These are phyloP conservation scores for Trichoderma pleuroti DNA, from an alignment of 2,329 filamentous ascomycete species.

Conservation along the genomic window DNA sequence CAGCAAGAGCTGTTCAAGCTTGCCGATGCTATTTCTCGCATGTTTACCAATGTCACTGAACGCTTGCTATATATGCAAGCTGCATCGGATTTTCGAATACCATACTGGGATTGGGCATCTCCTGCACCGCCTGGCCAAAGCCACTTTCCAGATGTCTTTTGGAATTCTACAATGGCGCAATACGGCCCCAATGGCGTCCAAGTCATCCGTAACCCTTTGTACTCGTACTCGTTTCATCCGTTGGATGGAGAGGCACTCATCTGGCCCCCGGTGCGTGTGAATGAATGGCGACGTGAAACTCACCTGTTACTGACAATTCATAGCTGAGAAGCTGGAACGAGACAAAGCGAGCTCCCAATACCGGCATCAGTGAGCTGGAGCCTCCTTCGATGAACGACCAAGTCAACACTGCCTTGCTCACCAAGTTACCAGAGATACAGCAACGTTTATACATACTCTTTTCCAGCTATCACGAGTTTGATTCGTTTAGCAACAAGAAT, in stretches of 20 bases:
- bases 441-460: constrained; percentile 65
- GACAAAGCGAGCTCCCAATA: constrained; percentile 55
- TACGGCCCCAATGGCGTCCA: constrained; percentile 55
- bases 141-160: constrained; percentile 44
- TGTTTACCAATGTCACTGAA: constrained; percentile 45
- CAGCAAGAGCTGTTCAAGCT: constrained; percentile 38
- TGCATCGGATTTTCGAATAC: constrained; percentile 51
- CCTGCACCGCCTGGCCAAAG: constrained; percentile 46
- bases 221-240: constrained; percentile 58
- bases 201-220: constrained; percentile 59
- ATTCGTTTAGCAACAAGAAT: constrained; percentile 65
- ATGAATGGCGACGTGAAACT: not conserved
- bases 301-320: not conserved
- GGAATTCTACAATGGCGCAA: constrained; percentile 48
- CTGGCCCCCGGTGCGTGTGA: constrained; percentile 52
- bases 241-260: constrained; percentile 57
- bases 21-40: constrained; percentile 43
- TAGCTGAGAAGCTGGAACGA: constrained; percentile 58
- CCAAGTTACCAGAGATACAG: constrained; percentile 52
- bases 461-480: constrained; percentile 64
- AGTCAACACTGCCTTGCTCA: constrained; percentile 44
- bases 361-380: constrained; percentile 26
- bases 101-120: constrained; percentile 59
- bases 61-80: constrained; percentile 49
- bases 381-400: constrained; percentile 56